Evolutionary conservation across 768 basidiomycete species (phyloP), one percentile per base, ranked within the genome.

Genomic region (Agaricus sinodeliciosus): DNA sequence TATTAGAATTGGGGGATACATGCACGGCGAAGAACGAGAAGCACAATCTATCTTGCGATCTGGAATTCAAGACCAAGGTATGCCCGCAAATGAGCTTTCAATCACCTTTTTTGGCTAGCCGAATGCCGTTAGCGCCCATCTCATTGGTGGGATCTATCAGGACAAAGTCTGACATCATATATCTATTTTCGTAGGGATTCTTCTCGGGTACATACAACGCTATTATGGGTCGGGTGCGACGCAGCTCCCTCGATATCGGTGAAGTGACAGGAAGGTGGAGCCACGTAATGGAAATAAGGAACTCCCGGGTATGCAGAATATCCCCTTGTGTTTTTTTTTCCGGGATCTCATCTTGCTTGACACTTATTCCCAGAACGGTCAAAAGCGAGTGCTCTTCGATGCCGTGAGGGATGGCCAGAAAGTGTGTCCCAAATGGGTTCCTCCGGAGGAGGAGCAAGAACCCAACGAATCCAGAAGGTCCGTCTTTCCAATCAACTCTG

Each of bases 11-110:
- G 18, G 94, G 95, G 4, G 96, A 98, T 68, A 79, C 81, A 31
- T 93, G 91, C 60, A 78, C 73, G 7, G 91, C 92, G 53, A 84
- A 82, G 72, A 94, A 93, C 71, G 85, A 89, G 62, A 82, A 82
- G 61, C 81, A 82, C 41, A 82, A 82, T 16, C 66, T 90, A 57
- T 70, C 66, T 43, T 90, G 88, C 56, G 93, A 95, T 63, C 71
- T 98, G 34, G 93, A 97, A 59, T 99, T 98, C 76, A 98, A 97
- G 78, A 94, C 94, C 37, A 98, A 96, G 82, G 92, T 89, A 46
- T 45, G 72, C 59, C 3, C 34, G 22, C 22, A 35, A 26, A 12
- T 19, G 19, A 9, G 5, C n/a, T 9, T 11, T 16, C 18, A 5
- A 9, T 18, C 34, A 35, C 16, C 34, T 6, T 28, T 39, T 15